A percentile compares a stretch with the other conserved stretches of the same genome.
phyloP scores from a whole-genome alignment of 1,284 basidiomycete species.

The Rhodotorula sp. region DNA sequence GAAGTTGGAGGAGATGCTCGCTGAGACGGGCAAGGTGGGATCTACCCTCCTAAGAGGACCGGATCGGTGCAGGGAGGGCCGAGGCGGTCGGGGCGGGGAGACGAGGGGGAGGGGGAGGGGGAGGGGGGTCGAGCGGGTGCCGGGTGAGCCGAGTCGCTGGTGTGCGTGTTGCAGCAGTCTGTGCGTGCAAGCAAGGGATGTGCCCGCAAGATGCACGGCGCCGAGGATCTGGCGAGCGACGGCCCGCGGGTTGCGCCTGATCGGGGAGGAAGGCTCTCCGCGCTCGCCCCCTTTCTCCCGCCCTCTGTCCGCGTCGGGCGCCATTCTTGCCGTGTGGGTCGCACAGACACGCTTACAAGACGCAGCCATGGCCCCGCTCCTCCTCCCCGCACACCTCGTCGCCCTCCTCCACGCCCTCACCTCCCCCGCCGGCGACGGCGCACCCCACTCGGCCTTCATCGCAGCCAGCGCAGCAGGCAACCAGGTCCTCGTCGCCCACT shows the following conservation, averaged over 20 bases:
- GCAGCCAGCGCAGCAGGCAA: slow-evolving; percentile 11
- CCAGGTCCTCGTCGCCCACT: slow-evolving; percentile 25
- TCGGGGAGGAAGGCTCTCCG: background rate
- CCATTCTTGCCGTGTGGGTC: background rate
- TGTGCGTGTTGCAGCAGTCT: no score
- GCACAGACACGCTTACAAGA: background rate
- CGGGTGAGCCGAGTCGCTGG: no score
- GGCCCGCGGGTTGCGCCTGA: background rate
- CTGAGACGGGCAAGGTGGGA: background rate
- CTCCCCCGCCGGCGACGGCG: slow-evolving; percentile 3
- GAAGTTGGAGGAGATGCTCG: background rate
- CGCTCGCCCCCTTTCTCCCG: background rate
- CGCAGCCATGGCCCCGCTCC: slow-evolving; percentile 1
- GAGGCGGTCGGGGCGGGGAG: no score
- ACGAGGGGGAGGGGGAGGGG: no score
- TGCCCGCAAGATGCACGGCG: no score
- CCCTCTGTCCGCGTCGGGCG: no score
- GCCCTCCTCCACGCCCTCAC: slow-evolving; percentile 27
- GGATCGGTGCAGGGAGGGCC: background rate
- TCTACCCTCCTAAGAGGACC: no score
- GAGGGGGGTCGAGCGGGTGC: no score
- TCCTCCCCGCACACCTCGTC: slow-evolving; percentile 19
- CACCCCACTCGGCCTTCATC: slow-evolving; percentile 38
- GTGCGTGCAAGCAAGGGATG: no score
- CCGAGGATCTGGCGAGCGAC: no score